Conservation (phyloP, 257 asterid genomes). For the Nicotiana otophora region DNA sequence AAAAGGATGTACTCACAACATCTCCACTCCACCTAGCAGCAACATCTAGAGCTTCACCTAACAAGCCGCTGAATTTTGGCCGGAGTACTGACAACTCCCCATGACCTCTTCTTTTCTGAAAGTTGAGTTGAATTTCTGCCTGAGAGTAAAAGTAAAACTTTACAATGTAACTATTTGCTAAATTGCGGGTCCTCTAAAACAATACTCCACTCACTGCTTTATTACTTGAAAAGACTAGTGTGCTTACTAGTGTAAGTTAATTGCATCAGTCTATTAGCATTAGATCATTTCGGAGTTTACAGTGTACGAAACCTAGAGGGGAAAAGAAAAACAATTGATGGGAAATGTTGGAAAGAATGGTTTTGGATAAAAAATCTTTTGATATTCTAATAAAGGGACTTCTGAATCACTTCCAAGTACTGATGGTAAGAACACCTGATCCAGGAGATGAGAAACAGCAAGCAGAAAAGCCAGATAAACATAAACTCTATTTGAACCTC, state of each 20-base stretch:
- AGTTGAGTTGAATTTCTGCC: constrained; percentile 96
- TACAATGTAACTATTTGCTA: neutral
- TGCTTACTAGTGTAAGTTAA: no score
- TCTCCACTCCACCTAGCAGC: constrained; percentile 99
- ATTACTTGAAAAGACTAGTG: no score
- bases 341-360: neutral
- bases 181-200: no score
- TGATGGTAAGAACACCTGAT: neutral
- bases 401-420: neutral
- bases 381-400: neutral
- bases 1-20: constrained; percentile 60
- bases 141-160: constrained; percentile 22
- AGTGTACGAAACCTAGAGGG: no score
- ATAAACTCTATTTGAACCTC: neutral
- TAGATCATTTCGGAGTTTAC: no score
- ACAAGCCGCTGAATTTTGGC: constrained; percentile 95
- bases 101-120: constrained; percentile 96
- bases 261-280: no score
- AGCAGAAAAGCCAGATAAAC: constrained; percentile 1
- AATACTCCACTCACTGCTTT: no score
- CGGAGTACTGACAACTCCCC: constrained; percentile 84
- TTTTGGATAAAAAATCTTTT: neutral
- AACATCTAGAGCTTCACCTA: constrained; percentile 98
- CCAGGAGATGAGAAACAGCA: neutral
- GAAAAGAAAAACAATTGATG: neutral